Evolutionary conservation across 2,329 filamentous ascomycete species (phyloP).

Genomic region (Madurella fahalii): DNA sequence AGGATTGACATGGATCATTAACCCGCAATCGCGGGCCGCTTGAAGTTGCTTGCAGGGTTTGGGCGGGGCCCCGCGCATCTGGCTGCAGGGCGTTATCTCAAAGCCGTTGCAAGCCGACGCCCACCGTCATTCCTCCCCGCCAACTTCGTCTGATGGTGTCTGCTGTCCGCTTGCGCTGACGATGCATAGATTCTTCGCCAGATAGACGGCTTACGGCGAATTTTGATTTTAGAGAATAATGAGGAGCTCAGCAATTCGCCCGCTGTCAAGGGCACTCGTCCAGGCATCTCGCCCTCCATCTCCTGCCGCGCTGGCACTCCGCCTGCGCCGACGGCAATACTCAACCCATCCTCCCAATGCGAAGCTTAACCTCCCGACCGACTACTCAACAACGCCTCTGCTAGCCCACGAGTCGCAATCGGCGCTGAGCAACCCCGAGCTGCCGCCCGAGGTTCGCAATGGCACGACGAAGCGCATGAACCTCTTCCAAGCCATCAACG

Average conservation of each 20-base stretch:
- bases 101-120: slow-evolving; percentile 28
- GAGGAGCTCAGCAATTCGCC: slow-evolving; percentile 16
- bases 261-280: slow-evolving; percentile 15
- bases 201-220: background rate
- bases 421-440: slow-evolving; percentile 66
- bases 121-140: slow-evolving; percentile 13
- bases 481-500: slow-evolving; percentile 89
- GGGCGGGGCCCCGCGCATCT: background rate
- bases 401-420: slow-evolving; percentile 74
- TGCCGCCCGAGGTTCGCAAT: slow-evolving; percentile 61
- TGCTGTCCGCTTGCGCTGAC: background rate
- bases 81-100: background rate
- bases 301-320: slow-evolving; percentile 1
- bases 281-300: slow-evolving; percentile 1
- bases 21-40: background rate
- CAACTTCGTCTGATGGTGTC: background rate
- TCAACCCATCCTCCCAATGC: slow-evolving; percentile 57
- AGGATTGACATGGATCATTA: background rate
- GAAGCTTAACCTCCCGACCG: slow-evolving; percentile 76
- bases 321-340: slow-evolving; percentile 34
- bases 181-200: slow-evolving; percentile 4
- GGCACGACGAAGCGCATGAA: slow-evolving; percentile 82
- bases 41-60: background rate
- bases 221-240: slow-evolving; percentile 9
- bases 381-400: slow-evolving; percentile 78